Base-by-base conservation (phyloP, 768 basidiomycete species). In the Psilocybe cyanescens region DNA sequence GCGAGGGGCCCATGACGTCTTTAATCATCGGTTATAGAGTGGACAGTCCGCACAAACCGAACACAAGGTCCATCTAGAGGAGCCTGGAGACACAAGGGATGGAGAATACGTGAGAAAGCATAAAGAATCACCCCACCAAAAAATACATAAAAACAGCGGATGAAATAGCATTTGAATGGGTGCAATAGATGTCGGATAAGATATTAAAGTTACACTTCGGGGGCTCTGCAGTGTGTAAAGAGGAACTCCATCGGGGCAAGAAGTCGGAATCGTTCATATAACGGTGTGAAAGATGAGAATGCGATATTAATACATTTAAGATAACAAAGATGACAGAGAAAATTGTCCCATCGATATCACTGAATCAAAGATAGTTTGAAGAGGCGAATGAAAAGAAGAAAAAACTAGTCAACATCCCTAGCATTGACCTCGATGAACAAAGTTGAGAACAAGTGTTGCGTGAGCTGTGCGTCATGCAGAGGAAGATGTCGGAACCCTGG, bases 361-460 rank as follows among this genome's bases (percentile, higher is more conserved):
- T 16, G 49, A 30, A 30, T 28, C 11, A 14, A 51, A 29, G 8
- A 17, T 8, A 6, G 31, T 29, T 12, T 28, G 44, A 47, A 8
- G 9, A n/a, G n/a, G 30, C 4, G 9, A 44, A 44, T 44, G 41
- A 44, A 44, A 17, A 24, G 24, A 24, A 24, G 24, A 24, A 6
- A 53, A 46, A 19, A 19, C 50, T 41, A 62, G 46, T 55, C 47
- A 45, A 67, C 55, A 50, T 71, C 67, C 9, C 68, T 66, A 53
- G 94, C 75, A 39, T 86, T 76, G 58, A 91, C 83, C 51, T 83
- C 77, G 17, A 98, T 91, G 67, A 98, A 98, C 24, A 99, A 80
- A 33, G 95, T 97, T 47, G 96, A 94, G 75, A 97, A 98, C 45
- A 99, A 79, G 68, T 90, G 93, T 67, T 95, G 93, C 41, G 90